Evolutionary conservation across 208 protist genomes (phyloP).

Genomic region (Trypanosoma avium): DNA sequence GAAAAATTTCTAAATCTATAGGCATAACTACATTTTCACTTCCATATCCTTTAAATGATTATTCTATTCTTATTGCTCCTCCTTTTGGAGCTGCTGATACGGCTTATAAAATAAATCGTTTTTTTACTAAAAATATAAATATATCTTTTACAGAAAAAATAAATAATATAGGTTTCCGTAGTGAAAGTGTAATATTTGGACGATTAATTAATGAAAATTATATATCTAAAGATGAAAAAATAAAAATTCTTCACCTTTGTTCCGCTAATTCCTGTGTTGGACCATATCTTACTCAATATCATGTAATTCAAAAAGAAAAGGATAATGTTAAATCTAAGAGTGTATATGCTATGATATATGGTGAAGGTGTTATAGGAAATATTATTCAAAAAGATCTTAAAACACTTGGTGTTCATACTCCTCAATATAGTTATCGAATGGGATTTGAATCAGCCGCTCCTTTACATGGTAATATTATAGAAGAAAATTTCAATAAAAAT

Average conservation of each 20-base stretch:
- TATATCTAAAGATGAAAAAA: neutral
- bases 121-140: conserved; percentile 16
- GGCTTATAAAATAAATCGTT: conserved; percentile 11
- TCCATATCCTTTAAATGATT: neutral
- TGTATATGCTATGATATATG: conserved; percentile 19
- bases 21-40: conserved; percentile 4
- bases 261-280: conserved; percentile 21
- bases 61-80: neutral
- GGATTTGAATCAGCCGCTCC: conserved; percentile 2
- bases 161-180: neutral
- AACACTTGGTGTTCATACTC: conserved; percentile 6
- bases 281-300: conserved; percentile 19
- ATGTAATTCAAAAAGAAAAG: neutral
- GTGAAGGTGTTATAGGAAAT: conserved; percentile 10
- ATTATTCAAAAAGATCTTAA: conserved; percentile 14
- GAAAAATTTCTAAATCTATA: neutral
- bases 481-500: neutral
- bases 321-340: neutral
- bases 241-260: conserved; percentile 22
- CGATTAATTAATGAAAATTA: neutral
- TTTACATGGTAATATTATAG: conserved; percentile 14
- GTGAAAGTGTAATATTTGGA: conserved; percentile 14
- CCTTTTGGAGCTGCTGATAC: conserved; percentile 15
- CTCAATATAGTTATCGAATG: neutral
- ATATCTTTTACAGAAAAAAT: neutral